These are phyloP conservation scores for Blastobotrys persicus DNA, from an alignment of 1,139 yeast genomes.

Conservation along the genomic window DNA sequence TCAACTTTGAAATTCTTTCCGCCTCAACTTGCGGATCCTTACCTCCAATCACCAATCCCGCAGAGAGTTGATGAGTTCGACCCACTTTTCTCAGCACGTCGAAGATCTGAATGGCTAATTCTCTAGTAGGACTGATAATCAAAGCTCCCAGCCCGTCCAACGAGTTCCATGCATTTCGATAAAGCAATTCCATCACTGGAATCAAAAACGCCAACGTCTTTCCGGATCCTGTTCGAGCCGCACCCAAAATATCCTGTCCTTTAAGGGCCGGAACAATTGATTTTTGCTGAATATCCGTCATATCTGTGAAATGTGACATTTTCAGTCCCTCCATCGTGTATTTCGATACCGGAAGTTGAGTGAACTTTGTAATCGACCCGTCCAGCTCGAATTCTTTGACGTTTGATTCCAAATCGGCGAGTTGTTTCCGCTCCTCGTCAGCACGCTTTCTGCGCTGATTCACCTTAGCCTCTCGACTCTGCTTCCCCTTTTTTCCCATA, in stretches of 20 bases:
- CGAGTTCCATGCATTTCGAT: constrained; percentile 77
- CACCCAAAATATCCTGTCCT: constrained; percentile 83
- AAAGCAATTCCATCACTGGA: constrained; percentile 74
- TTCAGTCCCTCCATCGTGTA: constrained; percentile 69
- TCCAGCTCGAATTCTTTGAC: constrained; percentile 26
- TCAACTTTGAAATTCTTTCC: constrained; percentile 79
- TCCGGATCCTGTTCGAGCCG: constrained; percentile 97
- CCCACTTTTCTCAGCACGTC: constrained; percentile 88
- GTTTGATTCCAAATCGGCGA: constrained; percentile 29
- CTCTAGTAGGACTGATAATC: constrained; percentile 90
- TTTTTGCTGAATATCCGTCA: constrained; percentile 84
- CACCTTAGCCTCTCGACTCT: constrained; percentile 18
- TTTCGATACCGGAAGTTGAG: constrained; percentile 71
- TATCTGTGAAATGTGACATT: constrained; percentile 59
- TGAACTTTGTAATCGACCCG: constrained; percentile 26
- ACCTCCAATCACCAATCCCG: constrained; percentile 96
- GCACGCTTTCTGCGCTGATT: constrained; percentile 2
- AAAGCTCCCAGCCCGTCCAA: constrained; percentile 92
- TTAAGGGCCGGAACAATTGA: constrained; percentile 76
- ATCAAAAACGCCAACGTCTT: constrained; percentile 91
- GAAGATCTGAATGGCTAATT: constrained; percentile 88
- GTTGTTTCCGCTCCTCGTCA: constrained; percentile 29
- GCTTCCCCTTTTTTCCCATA: constrained; percentile 13
- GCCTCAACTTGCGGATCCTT: constrained; percentile 86
- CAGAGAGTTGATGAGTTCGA: constrained; percentile 73